These are phyloP conservation scores for Decorospora gaudefroyi DNA, from an alignment of 2,329 filamentous ascomycete species.

Conservation along the genomic window DNA sequence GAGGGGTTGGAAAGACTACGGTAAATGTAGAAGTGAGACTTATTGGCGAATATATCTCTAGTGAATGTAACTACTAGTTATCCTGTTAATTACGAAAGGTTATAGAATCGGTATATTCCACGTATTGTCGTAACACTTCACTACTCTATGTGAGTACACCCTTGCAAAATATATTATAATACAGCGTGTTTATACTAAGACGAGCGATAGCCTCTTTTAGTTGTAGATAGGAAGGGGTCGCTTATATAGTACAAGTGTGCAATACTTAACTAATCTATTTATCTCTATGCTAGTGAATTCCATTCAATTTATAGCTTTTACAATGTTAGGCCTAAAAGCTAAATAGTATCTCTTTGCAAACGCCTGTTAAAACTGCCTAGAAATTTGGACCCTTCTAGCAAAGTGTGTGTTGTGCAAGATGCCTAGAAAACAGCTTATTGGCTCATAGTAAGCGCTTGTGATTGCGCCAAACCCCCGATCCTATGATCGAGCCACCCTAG, in stretches of 20 bases:
- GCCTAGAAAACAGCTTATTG: constrained; percentile 20
- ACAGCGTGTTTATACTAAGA: constrained; percentile 9
- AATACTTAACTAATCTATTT: not conserved
- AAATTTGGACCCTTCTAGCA: constrained; percentile 37
- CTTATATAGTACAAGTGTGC: constrained; percentile 14
- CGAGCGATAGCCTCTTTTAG: constrained; percentile 26
- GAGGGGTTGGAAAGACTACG: too few relatives aligned
- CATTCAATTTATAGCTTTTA: constrained; percentile 31
- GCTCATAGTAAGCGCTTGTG: constrained; percentile 19
- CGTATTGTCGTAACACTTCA: too few relatives aligned
- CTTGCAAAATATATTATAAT: too few relatives aligned
- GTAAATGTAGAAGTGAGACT: too few relatives aligned
- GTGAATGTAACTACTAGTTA: too few relatives aligned
- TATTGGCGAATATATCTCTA: too few relatives aligned
- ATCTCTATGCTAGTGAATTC: too few relatives aligned
- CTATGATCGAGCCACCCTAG: constrained; percentile 26
- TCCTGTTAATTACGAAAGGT: too few relatives aligned
- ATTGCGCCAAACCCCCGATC: constrained; percentile 26
- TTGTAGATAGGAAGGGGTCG: too few relatives aligned
- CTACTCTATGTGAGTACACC: too few relatives aligned
- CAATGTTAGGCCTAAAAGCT: constrained; percentile 31
- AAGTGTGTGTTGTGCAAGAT: constrained; percentile 36
- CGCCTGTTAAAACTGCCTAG: constrained; percentile 20
- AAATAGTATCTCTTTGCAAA: constrained; percentile 34
- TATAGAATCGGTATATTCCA: too few relatives aligned